Base-by-base conservation (phyloP, 192 early-diverging fungal genomes). In the Linnemannia hyalina region DNA sequence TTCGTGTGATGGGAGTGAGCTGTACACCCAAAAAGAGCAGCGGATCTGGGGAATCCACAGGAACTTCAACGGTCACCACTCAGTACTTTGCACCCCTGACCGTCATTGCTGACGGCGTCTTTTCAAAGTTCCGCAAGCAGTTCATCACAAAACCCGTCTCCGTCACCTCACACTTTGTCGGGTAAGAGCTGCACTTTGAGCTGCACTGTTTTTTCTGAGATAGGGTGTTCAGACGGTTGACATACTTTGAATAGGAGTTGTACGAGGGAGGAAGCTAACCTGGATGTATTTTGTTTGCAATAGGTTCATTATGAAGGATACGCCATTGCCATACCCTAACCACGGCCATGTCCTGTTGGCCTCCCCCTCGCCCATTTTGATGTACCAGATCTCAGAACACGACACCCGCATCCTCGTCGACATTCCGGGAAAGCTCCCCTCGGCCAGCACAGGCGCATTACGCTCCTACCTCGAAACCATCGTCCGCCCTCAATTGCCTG, bases 331-430 rank as follows among this genome's bases (percentile, higher is more conserved):
- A 18, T 92, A 92, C 85, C 95, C 95, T 10, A 92, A 97, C 75
- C 95, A 97, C 82, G 98, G 98, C 4, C 96, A 98, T 87, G 98
- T 99, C 32, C 75, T 98, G 35, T 89, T 99, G n/a, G 96, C 95
- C 42, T 90, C 95, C 3, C 93, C 94, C 22, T 94, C 96, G 0
- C 98, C 98, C 0, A 91, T 98, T 60, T 91, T 99, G 20, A 90
- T 99, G 81, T 98, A 98, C 90, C 96, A 97, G 82, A 97, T 99
- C 86, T 94, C 94, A 10, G 92, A 95, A 26, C 81, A 94, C 78
- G 96, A 98, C 74, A 98, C 97, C 5, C 93, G 98, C 7, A 93
- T 98, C 54, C 88, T 99, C 44, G 91, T 98, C 10, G 98, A 99
- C 80, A 92, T 99, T 42, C 98, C 98, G 6, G 97, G 96, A n/a